Base-by-base conservation (phyloP, 169 alveolate genomes). In the Cyclospora cayetanensis region DNA sequence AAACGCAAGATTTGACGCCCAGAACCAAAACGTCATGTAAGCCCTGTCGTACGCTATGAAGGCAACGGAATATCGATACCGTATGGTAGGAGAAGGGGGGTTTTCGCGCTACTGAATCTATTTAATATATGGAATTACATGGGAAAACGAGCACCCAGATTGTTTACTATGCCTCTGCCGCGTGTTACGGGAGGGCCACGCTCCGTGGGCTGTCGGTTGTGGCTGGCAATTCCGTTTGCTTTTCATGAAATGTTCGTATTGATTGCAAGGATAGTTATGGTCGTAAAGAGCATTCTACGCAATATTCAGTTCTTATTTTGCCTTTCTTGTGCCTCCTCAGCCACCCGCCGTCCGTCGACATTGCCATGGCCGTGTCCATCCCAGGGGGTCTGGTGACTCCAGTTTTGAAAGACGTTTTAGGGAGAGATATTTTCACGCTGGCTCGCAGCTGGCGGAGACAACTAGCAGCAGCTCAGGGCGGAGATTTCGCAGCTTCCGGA, bases 391-490 rank as follows among this genome's bases (percentile, higher is more conserved):
- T 94, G 20, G 31, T 94, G 70, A 94, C 95, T 18, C 96, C 96
- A 1, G 96, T 94, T 11, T 86, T 94, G 12, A 80, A 87, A 63
- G 39, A 88, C 39, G 95, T 76, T 5, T 70, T 90, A 43, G 68
- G 77, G 85, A 90, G 74, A 46, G 85, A 87, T 25, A 92, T 93
- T 52, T 90, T 94, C 43, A 29, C 89, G 29, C 77, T 95, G 66
- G 66, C 97, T 22, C 55, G 29, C 12, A 93, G 90, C 41, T 94
- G 96, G 96, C 80, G 80, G 83, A 94, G 93, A 39, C 93, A 97
- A 1, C 97, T 97, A n/a, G 95, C 95, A 39, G 95, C 95, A 90
- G 98, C 98, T 2, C 96, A 95, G 91, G 94, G 90, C 29, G 95
- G 96, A 25, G 91, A 94, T 66, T 91, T 97, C 15, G 90, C 95